Conservation (phyloP, 2,329 filamentous ascomycete genomes). For the Pseudopyricularia javanii region DNA sequence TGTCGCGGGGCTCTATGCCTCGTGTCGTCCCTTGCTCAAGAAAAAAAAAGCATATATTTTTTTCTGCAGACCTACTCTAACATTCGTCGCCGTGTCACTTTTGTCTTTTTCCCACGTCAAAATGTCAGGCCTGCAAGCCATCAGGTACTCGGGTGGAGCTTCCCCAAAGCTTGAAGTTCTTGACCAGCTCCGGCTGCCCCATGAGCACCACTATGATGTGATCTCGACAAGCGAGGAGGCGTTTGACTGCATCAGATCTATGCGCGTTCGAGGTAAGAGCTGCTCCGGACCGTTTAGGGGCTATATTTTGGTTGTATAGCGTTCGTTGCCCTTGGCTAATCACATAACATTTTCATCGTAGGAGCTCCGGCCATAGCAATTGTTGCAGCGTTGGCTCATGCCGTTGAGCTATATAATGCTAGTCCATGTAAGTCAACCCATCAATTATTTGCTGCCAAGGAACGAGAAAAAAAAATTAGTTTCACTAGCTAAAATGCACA, state of each 20-base stretch:
- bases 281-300: neutral
- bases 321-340: neutral
- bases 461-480: neutral
- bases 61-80: too few species aligned
- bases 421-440: constrained; percentile 21
- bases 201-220: constrained; percentile 66
- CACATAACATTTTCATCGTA: constrained; percentile 7
- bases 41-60: too few species aligned
- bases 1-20: too few species aligned
- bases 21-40: too few species aligned
- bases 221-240: constrained; percentile 61
- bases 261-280: constrained; percentile 52
- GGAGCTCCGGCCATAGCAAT: constrained; percentile 94
- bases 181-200: constrained; percentile 72
- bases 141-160: constrained; percentile 57
- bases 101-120: neutral
- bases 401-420: constrained; percentile 64
- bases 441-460: neutral
- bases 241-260: constrained; percentile 71
- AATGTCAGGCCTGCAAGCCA: constrained; percentile 59
- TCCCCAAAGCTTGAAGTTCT: constrained; percentile 53
- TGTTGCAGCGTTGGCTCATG: constrained; percentile 81
- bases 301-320: neutral
- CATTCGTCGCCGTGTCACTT: too few species aligned
- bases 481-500: too few species aligned